phyloP scores from a whole-genome alignment of 176 grass and related monocot species.

The Elymus sibiricus region DNA sequence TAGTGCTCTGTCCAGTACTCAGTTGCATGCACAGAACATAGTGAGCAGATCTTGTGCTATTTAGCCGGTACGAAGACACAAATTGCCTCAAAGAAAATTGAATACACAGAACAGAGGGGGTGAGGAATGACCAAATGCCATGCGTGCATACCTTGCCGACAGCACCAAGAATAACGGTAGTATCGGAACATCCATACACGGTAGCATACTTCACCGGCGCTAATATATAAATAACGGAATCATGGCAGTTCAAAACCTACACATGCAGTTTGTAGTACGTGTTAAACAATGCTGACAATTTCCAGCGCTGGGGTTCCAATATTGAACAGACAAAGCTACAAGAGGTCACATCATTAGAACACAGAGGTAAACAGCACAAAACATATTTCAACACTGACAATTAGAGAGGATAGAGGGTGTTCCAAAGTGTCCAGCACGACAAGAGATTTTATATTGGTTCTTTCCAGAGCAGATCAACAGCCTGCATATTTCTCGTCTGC shows the following conservation, averaged over 20 bases:
- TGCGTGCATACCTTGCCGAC: slow-evolving; percentile 83
- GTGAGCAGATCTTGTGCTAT: background rate
- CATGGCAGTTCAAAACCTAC: slow-evolving; percentile 97
- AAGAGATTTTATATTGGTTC: background rate
- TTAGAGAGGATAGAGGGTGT: background rate
- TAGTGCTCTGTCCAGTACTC: background rate
- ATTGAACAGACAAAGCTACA: slow-evolving; percentile 2
- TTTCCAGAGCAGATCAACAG: background rate
- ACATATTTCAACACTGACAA: background rate
- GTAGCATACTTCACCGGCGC: slow-evolving; percentile 96
- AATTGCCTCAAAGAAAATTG: background rate
- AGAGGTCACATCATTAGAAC: background rate
- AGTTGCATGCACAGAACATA: background rate
- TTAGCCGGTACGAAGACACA: slow-evolving; percentile 4
- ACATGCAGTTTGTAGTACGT: slow-evolving; percentile 15
- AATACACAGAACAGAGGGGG: background rate
- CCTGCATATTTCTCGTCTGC: background rate
- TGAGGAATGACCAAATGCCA: background rate
- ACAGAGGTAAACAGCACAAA: slow-evolving; percentile 1
- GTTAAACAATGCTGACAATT: slow-evolving; percentile 4
- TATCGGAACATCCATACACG: slow-evolving; percentile 94
- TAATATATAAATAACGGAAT: slow-evolving; percentile 94
- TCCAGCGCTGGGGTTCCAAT: background rate
- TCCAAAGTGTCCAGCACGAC: background rate
- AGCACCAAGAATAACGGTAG: slow-evolving; percentile 90